phyloP scores from a whole-genome alignment of 768 basidiomycete species.

The Coprinopsis cinerea region DNA sequence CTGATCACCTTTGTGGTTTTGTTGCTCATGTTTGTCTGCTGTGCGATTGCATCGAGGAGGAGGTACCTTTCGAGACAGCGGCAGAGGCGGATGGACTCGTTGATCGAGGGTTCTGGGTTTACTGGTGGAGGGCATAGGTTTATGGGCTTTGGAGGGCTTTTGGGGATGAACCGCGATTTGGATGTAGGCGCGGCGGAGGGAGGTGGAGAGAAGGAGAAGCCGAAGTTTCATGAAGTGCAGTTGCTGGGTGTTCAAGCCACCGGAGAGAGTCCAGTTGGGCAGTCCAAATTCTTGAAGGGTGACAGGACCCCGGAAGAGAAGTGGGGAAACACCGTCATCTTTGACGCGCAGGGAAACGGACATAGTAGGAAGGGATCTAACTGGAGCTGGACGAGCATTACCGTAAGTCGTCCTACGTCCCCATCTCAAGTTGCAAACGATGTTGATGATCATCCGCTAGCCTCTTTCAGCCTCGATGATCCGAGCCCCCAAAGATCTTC shows the following conservation, averaged over 20 bases:
- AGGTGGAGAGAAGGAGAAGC: conserved; percentile 6
- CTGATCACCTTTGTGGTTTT: conserved; percentile 44
- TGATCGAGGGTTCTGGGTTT: conserved; percentile 17
- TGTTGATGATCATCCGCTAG: too few species aligned
- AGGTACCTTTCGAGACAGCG: conserved; percentile 25
- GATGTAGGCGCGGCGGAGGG: neutral
- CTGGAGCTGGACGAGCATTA: neutral
- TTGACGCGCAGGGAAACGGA: neutral
- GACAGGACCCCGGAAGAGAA: neutral
- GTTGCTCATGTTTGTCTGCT: conserved; percentile 45
- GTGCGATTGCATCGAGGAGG: conserved; percentile 43
- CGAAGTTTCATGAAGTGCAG: conserved; percentile 5
- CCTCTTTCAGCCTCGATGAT: conserved; percentile 3
- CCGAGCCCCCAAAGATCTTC: conserved; percentile 3
- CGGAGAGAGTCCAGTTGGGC: neutral
- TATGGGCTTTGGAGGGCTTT: conserved; percentile 3
- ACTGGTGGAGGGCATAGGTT: neutral
- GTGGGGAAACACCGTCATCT: too few species aligned
- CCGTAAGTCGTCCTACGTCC: neutral
- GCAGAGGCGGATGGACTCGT: conserved; percentile 14
- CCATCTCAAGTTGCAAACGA: too few species aligned
- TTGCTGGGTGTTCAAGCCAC: neutral
- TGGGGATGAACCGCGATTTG: conserved; percentile 4
- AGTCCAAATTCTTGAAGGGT: too few species aligned
- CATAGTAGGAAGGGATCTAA: neutral